These are phyloP conservation scores for Fraxinus floribunda DNA, from an alignment of 305 asterid species.

Conservation along the genomic window DNA sequence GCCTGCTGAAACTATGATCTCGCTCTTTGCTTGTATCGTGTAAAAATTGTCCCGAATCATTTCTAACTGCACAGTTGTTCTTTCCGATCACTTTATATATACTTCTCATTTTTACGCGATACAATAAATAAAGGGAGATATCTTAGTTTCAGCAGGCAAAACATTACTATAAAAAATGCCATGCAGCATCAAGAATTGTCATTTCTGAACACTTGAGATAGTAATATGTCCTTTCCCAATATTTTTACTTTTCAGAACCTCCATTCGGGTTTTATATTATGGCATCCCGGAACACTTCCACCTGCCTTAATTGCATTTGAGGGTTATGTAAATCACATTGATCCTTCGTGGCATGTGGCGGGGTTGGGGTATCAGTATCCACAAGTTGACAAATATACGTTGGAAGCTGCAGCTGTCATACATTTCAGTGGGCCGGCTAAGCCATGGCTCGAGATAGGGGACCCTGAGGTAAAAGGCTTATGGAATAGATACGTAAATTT, in stretches of 20 bases:
- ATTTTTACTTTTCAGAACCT: conserved; percentile 44
- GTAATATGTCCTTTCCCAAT: neutral
- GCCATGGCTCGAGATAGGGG: conserved; percentile 83
- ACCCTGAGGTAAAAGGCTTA: conserved; percentile 45
- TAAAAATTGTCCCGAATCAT: neutral
- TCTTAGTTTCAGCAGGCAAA: too few species aligned
- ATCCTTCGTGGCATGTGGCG: conserved; percentile 67
- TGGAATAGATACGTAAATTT: conserved; percentile 65
- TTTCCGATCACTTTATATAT: neutral
- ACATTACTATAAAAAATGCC: too few species aligned
- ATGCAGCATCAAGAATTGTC: neutral
- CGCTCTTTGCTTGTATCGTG: neutral
- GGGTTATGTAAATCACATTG: conserved; percentile 54
- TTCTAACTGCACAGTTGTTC: neutral
- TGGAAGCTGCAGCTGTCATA: conserved; percentile 53
- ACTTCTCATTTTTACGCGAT: too few species aligned
- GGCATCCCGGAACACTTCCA: conserved; percentile 82
- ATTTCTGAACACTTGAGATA: neutral
- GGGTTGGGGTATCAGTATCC: conserved; percentile 61
- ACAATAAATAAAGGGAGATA: too few species aligned
- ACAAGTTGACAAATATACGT: conserved; percentile 15
- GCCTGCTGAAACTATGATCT: neutral
- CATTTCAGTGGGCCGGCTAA: conserved; percentile 89
- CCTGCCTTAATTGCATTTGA: conserved; percentile 76
- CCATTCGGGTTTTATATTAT: conserved; percentile 57